A percentile compares a stretch with the other conserved stretches of the same genome.
phyloP scores from a whole-genome alignment of 345 rosid genomes.

The Viola odorata region DNA sequence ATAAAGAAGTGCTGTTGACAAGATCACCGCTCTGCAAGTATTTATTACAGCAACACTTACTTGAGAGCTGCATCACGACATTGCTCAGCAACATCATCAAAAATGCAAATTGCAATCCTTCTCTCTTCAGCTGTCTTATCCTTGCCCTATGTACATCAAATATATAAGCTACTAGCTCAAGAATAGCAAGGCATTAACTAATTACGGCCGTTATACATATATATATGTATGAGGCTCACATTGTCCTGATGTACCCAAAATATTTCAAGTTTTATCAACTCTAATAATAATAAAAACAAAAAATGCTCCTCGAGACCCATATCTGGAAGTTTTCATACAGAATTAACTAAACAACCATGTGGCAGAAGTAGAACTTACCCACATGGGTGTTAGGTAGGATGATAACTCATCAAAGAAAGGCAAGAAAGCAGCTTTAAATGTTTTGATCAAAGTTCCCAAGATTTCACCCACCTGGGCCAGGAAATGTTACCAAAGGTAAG shows the following conservation, averaged over 20 bases:
- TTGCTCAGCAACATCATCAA: conserved; percentile 99
- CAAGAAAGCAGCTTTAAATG: conserved; percentile 84
- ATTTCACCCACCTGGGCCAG: conserved; percentile 87
- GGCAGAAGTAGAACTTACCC: conserved; percentile 59
- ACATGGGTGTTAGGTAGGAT: conserved; percentile 95
- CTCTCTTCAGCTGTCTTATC: conserved; percentile 99
- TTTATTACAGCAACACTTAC: conserved; percentile 34
- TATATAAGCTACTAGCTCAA: conserved; percentile 10
- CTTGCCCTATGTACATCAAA: conserved; percentile 56
- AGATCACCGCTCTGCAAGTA: conserved; percentile 8
- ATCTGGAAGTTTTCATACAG: neutral
- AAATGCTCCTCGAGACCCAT: no score
- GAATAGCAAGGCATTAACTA: neutral
- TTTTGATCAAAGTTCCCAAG: conserved; percentile 95
- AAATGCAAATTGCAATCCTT: conserved; percentile 98
- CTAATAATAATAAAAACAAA: no score
- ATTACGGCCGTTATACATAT: neutral
- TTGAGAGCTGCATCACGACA: conserved; percentile 90
- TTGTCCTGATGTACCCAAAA: no score
- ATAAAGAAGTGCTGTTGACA: conserved; percentile 15
- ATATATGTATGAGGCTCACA: no score
- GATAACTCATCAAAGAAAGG: conserved; percentile 94
- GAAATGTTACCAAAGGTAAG: neutral
- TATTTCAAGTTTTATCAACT: no score
- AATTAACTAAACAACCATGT: neutral